Conservation (phyloP, 2,329 filamentous ascomycete genomes). For the Colletotrichum sublineola region DNA sequence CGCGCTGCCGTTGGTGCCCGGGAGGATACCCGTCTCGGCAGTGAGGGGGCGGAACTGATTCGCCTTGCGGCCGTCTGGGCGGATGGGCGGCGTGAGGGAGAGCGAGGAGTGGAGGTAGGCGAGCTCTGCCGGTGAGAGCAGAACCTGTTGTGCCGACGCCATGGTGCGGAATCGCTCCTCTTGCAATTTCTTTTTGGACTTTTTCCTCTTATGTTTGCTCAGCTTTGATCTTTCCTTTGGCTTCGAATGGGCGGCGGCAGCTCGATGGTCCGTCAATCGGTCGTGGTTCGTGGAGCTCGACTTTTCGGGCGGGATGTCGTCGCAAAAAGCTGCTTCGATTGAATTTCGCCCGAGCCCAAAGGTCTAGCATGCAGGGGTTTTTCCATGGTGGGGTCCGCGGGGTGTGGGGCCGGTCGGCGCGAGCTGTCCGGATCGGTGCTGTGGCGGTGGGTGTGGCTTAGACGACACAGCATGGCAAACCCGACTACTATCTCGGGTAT, state of each 20-base stretch:
- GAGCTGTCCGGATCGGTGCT: constrained; percentile 38
- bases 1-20: constrained; percentile 91
- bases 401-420: constrained; percentile 38
- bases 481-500: neutral
- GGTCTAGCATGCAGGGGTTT: constrained; percentile 35
- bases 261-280: neutral
- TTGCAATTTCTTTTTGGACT: neutral
- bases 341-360: constrained; percentile 26
- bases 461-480: neutral
- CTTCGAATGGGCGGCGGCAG: neutral
- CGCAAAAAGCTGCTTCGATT: constrained; percentile 38
- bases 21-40: constrained; percentile 91
- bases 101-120: constrained; percentile 94
- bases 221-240: neutral
- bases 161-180: constrained; percentile 11
- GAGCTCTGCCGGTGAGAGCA: constrained; percentile 94
- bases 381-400: constrained; percentile 39
- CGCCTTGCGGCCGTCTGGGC: constrained; percentile 85
- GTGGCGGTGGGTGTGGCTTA: constrained; percentile 17
- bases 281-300: constrained; percentile 2
- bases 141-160: constrained; percentile 68
- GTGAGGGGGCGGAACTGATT: constrained; percentile 91
- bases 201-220: neutral
- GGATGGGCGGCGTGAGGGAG: constrained; percentile 83
- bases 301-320: constrained; percentile 12